Evolutionary conservation across 306 rosid species (phyloP), one percentile per base, ranked within the genome.

Genomic region (Malus orientalis): DNA sequence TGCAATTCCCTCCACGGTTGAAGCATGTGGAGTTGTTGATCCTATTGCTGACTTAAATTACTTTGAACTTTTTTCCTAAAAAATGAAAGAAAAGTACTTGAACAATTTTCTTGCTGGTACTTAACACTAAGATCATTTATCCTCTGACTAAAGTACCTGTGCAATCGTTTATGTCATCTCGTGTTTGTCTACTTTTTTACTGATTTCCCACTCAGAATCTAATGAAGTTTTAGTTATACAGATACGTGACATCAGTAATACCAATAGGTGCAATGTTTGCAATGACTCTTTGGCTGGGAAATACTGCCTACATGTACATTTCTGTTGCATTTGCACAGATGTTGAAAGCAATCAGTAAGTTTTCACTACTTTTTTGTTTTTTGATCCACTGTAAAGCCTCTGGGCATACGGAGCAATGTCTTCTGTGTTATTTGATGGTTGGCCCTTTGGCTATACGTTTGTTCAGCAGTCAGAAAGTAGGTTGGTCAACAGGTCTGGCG

Each of bases 261-360:
- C 99, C 99, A 68, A 95, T 95, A 78, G 97, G 99, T 76, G 97
- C 97, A 74, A 92, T 87, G 93, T 95, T 95, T 85, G 99, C 99
- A 55, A 85, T 95, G 97, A 95, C 99, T 69, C 99, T 95, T 82
- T 95, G 97, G 99, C 90, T 95, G 80, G 99, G 99, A 80, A 95
- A 95, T 85, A 95, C 99, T 70, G 99, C 99, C 68, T 95, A 95
- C 86, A 84, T 95, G 73, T 95, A 95, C 85, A 91, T 95, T 76
- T 95, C 99, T 66, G 99, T 95, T 73, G 96, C 99, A 44, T 95
- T 95, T 72, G 97, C 99, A 30, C 99, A 95, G 79, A 95, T 95
- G 99, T 82, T 95, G 87, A 95, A 95, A 89, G 97, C 99, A 76
- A 89, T 95, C 76, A 95, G 99, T 95, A 91, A 89, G 99, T 86